phyloP scores from a whole-genome alignment of 768 basidiomycete genomes.

The Xerocomellus intermedius region DNA sequence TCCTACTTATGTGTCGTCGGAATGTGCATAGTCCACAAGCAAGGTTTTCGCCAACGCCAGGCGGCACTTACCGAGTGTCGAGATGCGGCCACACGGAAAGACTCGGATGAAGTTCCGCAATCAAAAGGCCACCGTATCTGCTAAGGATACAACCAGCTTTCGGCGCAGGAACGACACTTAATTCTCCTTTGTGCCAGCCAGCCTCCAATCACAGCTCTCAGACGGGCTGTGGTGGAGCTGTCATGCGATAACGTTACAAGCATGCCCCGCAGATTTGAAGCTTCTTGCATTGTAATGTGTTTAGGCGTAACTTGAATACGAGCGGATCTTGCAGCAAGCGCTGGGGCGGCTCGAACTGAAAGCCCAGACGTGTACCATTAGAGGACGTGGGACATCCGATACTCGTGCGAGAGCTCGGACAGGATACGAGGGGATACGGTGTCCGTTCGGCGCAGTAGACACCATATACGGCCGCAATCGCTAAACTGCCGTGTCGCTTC shows the following conservation, averaged over 20 bases:
- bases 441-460: background rate
- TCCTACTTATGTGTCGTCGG: too few relatives aligned
- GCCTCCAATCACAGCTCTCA: background rate
- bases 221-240: background rate
- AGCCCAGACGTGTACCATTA: background rate
- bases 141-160: background rate
- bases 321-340: background rate
- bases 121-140: background rate
- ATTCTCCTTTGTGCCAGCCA: background rate
- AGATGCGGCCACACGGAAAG: background rate
- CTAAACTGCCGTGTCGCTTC: background rate
- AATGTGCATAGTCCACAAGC: too few relatives aligned
- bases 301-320: background rate
- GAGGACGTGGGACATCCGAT: constrained; percentile 1
- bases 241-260: too few relatives aligned
- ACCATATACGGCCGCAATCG: background rate
- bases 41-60: too few relatives aligned
- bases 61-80: too few relatives aligned
- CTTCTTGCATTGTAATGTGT: too few relatives aligned
- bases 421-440: background rate
- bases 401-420: background rate
- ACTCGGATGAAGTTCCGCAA: constrained; percentile 3
- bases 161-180: background rate
- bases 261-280: too few relatives aligned
- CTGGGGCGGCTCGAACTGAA: background rate